phyloP scores from a whole-genome alignment of 345 rosid genomes.

The Erucastrum elatum region DNA sequence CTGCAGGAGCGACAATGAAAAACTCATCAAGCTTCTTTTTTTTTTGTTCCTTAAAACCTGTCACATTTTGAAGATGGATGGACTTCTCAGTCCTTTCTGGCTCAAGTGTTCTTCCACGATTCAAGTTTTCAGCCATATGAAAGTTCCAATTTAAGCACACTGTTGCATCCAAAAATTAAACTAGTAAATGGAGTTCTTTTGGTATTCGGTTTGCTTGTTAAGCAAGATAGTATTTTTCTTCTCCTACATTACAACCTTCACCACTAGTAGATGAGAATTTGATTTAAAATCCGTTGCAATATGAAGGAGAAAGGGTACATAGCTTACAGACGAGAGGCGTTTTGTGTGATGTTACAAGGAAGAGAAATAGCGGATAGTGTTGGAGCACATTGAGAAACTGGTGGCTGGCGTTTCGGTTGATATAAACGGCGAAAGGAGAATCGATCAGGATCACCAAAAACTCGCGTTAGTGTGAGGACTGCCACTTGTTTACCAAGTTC shows the following conservation, averaged over 20 bases:
- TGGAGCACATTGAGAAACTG: constrained; percentile 84
- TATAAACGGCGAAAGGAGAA: constrained; percentile 60
- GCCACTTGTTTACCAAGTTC: constrained; percentile 76
- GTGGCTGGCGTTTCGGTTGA: constrained; percentile 81
- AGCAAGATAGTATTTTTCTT: not conserved
- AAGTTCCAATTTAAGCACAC: not conserved
- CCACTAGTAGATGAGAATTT: too few species aligned
- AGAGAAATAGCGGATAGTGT: constrained; percentile 73
- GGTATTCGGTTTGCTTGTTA: not conserved
- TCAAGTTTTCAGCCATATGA: not conserved
- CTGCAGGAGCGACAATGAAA: not conserved
- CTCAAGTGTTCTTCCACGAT: not conserved
- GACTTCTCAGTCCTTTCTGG: not conserved
- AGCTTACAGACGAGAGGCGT: constrained; percentile 65
- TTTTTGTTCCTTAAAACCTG: not conserved
- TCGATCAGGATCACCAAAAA: constrained; percentile 80
- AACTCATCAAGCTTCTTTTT: not conserved
- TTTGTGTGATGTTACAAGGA: constrained; percentile 68
- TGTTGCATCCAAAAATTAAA: not conserved
- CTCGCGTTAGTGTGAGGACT: constrained; percentile 82
- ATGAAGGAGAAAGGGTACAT: too few species aligned
- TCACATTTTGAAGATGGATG: not conserved
- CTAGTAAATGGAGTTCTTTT: not conserved
- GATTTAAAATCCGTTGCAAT: too few species aligned
- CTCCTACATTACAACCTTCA: not conserved